Conservation (phyloP, 2,329 filamentous ascomycete species). For the Cladosporium austrohemisphaericum region DNA sequence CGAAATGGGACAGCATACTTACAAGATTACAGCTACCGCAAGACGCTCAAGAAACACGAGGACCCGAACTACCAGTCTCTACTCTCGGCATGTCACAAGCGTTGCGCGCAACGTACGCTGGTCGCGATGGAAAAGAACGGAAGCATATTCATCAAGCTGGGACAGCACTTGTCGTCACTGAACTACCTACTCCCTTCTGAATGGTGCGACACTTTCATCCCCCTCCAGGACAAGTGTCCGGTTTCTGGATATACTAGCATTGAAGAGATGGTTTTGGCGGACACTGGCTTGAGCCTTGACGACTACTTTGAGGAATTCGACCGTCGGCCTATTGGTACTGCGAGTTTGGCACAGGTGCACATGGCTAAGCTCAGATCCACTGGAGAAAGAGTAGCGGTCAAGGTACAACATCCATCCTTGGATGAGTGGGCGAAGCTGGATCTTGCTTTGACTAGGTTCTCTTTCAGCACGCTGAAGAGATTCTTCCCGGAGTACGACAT, state of each 20-base stretch:
- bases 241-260: slow-evolving; percentile 87
- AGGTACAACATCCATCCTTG: slow-evolving; percentile 87
- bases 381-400: slow-evolving; percentile 86
- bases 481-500: slow-evolving; percentile 98
- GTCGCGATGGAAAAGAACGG: slow-evolving; percentile 90
- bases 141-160: slow-evolving; percentile 96
- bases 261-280: slow-evolving; percentile 75
- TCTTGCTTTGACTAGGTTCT: slow-evolving; percentile 78
- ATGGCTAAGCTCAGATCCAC: slow-evolving; percentile 76
- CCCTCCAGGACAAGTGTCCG: slow-evolving; percentile 91
- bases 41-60: slow-evolving; percentile 67
- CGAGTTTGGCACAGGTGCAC: slow-evolving; percentile 92
- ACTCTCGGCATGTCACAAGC: slow-evolving; percentile 80
- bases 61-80: slow-evolving; percentile 61
- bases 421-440: slow-evolving; percentile 89
- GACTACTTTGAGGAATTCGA: slow-evolving; percentile 87
- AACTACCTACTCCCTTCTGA: slow-evolving; percentile 87
- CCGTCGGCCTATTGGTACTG: slow-evolving; percentile 77
- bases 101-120: slow-evolving; percentile 85
- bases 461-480: slow-evolving; percentile 81
- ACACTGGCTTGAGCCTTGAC: slow-evolving; percentile 74
- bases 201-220: slow-evolving; percentile 95
- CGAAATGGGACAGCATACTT: slow-evolving; percentile 8
- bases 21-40: slow-evolving; percentile 66
- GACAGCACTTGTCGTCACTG: slow-evolving; percentile 93